Base-by-base conservation (phyloP, 164 flowering plant genomes). In the Santalum album region DNA sequence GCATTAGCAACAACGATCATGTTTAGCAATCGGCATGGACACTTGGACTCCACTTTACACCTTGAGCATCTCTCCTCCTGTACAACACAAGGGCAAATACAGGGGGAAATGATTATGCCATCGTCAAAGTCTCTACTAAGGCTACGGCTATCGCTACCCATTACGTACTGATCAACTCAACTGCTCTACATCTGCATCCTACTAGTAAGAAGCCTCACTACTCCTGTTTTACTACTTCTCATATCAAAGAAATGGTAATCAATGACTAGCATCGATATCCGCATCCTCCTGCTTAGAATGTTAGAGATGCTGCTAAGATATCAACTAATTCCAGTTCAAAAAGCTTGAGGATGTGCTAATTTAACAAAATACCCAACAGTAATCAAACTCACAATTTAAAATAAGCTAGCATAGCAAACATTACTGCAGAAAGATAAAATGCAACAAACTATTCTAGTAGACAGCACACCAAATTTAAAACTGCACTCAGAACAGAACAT, bases 81-180 rank as follows among this genome's bases (percentile, higher is more conserved):
- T 80, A 75, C 78, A 81, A 76, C 77, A 80, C 76, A 78, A 73
- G 82, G 77, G 75, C 76, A 81, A 79, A 81, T 76, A 74, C 81
- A 82, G 84, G 82, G 72, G 76, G 80, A 73, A 80, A 72, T 71
- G 75, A 80, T 77, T 86, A 81, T 75, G 83, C 72, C 79, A 76
- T 63, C 69, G 64, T 64, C 75, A 74, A 78, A 73, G 67, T 68
- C 70, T 61, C 67, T 68, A 68, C 76, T 69, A 76, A 71, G 69
- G 66, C 78, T 81, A 83, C 25, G 64, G 58, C 69, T 79, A 80
- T 52, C 66, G 67, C 80, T 78, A 85, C 53, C 72, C 72, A 71
- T 59, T 67, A 78, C 61, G 68, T 68, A 66, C 57, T 63, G 68
- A 60, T 63, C 68, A 63, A 53, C 62, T 67, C 57, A 71, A 65